These are phyloP conservation scores for Geotrichum histeridarum DNA, from an alignment of 1,139 yeast genomes.

Conservation along the genomic window DNA sequence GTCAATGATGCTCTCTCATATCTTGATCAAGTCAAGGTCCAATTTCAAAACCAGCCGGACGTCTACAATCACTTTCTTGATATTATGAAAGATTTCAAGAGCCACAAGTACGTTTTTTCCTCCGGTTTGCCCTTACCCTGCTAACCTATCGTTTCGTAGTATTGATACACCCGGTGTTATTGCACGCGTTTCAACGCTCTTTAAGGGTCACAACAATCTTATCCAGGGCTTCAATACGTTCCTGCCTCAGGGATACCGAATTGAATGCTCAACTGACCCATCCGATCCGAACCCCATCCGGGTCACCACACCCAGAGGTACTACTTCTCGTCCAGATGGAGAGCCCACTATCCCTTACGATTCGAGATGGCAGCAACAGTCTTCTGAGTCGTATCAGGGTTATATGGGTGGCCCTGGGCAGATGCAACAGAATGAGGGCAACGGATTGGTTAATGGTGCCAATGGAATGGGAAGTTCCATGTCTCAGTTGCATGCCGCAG, in stretches of 20 bases:
- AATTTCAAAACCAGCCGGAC: slow-evolving; percentile 87
- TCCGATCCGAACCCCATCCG: slow-evolving; percentile 87
- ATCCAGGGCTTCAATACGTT: slow-evolving; percentile 97
- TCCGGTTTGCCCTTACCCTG: not conserved
- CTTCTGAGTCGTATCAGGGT: slow-evolving; percentile 9
- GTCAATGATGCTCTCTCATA: slow-evolving; percentile 95
- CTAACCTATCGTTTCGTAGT: slow-evolving; percentile 34
- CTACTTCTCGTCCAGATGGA: slow-evolving; percentile 63
- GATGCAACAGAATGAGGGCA: not conserved
- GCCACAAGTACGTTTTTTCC: slow-evolving; percentile 57
- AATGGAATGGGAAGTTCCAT: slow-evolving; percentile 26
- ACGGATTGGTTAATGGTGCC: not conserved
- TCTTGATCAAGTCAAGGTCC: slow-evolving; percentile 90
- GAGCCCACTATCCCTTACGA: slow-evolving; percentile 25
- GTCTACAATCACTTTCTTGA: slow-evolving; percentile 94
- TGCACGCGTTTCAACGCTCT: slow-evolving; percentile 84
- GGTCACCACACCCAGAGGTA: slow-evolving; percentile 93
- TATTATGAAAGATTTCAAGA: slow-evolving; percentile 96
- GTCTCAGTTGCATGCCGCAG: slow-evolving; percentile 43
- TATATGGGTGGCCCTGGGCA: not conserved
- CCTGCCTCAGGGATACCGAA: slow-evolving; percentile 92
- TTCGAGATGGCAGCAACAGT: slow-evolving; percentile 19
- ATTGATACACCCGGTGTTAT: slow-evolving; percentile 98
- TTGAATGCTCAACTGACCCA: slow-evolving; percentile 86
- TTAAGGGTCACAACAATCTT: slow-evolving; percentile 86